Conservation (phyloP, 495 filamentous ascomycete genomes). For the Neurospora intermedia region DNA sequence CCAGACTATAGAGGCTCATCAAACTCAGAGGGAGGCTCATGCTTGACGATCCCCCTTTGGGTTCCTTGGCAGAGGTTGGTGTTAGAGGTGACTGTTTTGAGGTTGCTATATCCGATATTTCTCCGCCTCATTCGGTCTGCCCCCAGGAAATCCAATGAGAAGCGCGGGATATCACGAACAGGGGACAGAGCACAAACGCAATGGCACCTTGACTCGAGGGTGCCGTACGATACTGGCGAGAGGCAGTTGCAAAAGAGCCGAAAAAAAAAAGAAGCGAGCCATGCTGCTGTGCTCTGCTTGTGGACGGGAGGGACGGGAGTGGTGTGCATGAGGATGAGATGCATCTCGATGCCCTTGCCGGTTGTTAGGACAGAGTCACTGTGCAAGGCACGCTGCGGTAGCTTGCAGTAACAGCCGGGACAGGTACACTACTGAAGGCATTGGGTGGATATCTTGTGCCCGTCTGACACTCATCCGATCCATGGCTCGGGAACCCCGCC, state of each 20-base stretch:
- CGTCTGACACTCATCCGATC: neutral
- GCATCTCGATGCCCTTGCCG: neutral
- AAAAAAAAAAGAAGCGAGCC: neutral
- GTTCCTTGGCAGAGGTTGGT: neutral
- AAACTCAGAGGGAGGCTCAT: neutral
- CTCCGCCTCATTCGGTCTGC: neutral
- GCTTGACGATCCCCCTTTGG: neutral
- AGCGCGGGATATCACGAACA: neutral
- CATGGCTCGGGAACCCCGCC: neutral
- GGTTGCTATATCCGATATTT: neutral
- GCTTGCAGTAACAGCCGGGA: neutral
- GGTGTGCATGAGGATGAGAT: neutral
- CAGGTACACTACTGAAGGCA: neutral
- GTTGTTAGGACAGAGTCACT: neutral
- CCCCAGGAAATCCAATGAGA: neutral
- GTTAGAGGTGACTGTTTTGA: neutral
- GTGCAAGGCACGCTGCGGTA: neutral
- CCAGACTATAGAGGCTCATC: neutral
- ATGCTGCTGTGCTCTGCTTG: neutral
- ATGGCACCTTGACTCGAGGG: neutral
- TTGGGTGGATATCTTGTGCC: neutral
- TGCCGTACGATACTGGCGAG: neutral
- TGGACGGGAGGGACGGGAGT: neutral
- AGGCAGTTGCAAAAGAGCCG: neutral
- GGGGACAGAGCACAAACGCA: neutral